Base-by-base conservation (phyloP, 768 basidiomycete species). In the Boletus sp. region DNA sequence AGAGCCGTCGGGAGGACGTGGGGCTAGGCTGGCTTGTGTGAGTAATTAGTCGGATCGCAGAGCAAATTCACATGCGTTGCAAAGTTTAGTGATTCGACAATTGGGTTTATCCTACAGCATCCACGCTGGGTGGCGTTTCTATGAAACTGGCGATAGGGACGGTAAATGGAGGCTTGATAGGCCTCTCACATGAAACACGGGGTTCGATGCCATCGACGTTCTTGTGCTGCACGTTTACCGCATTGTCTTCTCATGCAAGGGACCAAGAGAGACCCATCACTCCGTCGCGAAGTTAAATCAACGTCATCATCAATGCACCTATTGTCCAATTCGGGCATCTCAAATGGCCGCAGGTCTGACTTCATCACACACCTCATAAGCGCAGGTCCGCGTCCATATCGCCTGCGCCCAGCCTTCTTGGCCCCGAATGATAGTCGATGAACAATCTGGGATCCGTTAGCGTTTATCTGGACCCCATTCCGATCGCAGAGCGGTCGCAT, bases 1-100 rank as follows among this genome's bases (percentile, higher is more conserved):
- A 82, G 86, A 68, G 75, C 71, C 20, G 87, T 75, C 50, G 84
- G 82, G 41, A 66, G 52, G 37, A 58, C 53, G 30, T 83, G 82
- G 81, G 48, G 52, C 50, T 71, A 73, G 47, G 17, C 28, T 32
- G 46, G 47, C 24, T 44, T 55, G 47, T 50, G 64, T 66, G 57
- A 60, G 62, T 64, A 42, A 56, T 17, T 28, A 39, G 45, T 42
- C 49, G 33, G 49, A 40, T 62, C 54, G 15, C 36, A 30, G 18
- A 33, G 29, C 45, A 44, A 55, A 54, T 64, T 69, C 56, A 59
- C 62, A 46, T 56, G 30, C 32, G 6, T 47, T 24, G 15, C 55
- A 50, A 54, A 37, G 52, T 55, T 54, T 45, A 64, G 55, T 60
- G 49, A 44, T 41, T 54, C 52, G 46, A 59, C 20, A n/a, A 33